These are phyloP conservation scores for Meyerozyma sp. DNA, from an alignment of 1,139 yeast species.

Conservation along the genomic window DNA sequence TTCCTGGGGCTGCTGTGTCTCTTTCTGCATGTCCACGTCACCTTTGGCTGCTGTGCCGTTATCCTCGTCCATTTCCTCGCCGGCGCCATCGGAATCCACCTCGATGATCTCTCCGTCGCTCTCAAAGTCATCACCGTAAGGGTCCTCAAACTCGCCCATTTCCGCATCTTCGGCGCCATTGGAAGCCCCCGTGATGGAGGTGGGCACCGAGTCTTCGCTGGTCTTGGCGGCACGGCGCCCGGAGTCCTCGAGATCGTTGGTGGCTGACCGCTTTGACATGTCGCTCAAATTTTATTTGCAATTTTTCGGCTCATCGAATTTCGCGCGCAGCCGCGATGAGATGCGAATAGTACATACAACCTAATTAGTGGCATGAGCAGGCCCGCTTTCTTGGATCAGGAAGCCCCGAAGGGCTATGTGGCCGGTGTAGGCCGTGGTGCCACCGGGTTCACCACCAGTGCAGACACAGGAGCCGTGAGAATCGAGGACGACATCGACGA, in stretches of 20 bases:
- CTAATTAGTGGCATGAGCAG: slow-evolving; percentile 32
- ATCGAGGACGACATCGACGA: slow-evolving; percentile 24
- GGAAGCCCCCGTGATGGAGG: slow-evolving; percentile 9
- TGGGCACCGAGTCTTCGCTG: slow-evolving; percentile 12
- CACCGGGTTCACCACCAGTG: slow-evolving; percentile 81
- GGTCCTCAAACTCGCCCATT: slow-evolving; percentile 91
- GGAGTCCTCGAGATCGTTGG: background rate
- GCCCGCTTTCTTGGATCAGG: slow-evolving; percentile 71
- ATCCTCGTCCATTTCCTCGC: slow-evolving; percentile 44
- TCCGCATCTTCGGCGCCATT: slow-evolving; percentile 39
- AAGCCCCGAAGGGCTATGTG: slow-evolving; percentile 85
- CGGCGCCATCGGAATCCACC: slow-evolving; percentile 64
- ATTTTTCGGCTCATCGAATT: slow-evolving; percentile 1
- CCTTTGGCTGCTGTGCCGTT: slow-evolving; percentile 17
- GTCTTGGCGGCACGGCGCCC: slow-evolving; percentile 13
- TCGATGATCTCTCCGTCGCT: slow-evolving; percentile 88
- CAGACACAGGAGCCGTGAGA: slow-evolving; percentile 58
- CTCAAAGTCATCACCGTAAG: slow-evolving; percentile 92
- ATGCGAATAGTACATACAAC: background rate
- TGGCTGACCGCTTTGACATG: background rate
- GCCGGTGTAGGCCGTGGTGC: slow-evolving; percentile 97
- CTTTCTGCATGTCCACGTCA: slow-evolving; percentile 23
- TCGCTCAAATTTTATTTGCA: background rate
- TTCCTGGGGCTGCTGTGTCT: slow-evolving; percentile 19
- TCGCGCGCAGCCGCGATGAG: slow-evolving; percentile 1